These are phyloP conservation scores for Fusarium ambrosium DNA, from an alignment of 2,329 filamentous ascomycete species.

Conservation along the genomic window DNA sequence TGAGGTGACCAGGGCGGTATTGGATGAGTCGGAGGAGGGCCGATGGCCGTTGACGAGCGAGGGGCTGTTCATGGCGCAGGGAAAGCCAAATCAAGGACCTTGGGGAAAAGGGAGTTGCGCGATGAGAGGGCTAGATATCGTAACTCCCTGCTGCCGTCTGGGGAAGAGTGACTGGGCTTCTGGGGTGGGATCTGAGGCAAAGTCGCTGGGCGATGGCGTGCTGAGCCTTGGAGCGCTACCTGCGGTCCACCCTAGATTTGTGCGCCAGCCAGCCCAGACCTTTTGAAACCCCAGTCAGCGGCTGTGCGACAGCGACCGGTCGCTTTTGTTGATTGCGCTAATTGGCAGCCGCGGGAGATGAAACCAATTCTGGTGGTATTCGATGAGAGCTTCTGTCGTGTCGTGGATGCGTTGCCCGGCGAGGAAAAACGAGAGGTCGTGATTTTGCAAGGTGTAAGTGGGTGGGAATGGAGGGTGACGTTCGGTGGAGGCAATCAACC, in stretches of 20 bases:
- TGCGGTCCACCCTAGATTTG: slow-evolving; percentile 38
- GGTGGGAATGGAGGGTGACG: slow-evolving; percentile 28
- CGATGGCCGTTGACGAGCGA: slow-evolving; percentile 46
- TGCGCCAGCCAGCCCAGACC: slow-evolving; percentile 20
- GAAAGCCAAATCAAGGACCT: slow-evolving; percentile 32
- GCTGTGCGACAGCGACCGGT: slow-evolving; percentile 27
- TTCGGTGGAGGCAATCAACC: slow-evolving; percentile 34
- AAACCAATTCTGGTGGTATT: slow-evolving; percentile 20
- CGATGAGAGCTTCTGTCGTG: slow-evolving; percentile 3
- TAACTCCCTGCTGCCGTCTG: slow-evolving; percentile 41
- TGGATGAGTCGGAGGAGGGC: slow-evolving; percentile 38
- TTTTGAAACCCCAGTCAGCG: slow-evolving; percentile 37
- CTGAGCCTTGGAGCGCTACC: slow-evolving; percentile 38
- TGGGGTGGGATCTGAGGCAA: slow-evolving; percentile 46
- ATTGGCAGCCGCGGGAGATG: slow-evolving; percentile 31
- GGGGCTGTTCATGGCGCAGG: slow-evolving; percentile 45
- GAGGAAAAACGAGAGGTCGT: background rate
- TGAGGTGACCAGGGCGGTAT: slow-evolving; percentile 16
- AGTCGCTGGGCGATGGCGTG: slow-evolving; percentile 47
- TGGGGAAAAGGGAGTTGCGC: slow-evolving; percentile 43
- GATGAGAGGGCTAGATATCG: slow-evolving; percentile 49
- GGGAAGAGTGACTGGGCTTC: slow-evolving; percentile 38
- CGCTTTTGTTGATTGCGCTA: slow-evolving; percentile 26
- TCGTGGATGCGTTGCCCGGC: background rate
- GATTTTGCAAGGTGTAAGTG: slow-evolving; percentile 17